Base-by-base conservation (phyloP, 371 early-diverging fungal species). In the Mucor lusitanicus region DNA sequence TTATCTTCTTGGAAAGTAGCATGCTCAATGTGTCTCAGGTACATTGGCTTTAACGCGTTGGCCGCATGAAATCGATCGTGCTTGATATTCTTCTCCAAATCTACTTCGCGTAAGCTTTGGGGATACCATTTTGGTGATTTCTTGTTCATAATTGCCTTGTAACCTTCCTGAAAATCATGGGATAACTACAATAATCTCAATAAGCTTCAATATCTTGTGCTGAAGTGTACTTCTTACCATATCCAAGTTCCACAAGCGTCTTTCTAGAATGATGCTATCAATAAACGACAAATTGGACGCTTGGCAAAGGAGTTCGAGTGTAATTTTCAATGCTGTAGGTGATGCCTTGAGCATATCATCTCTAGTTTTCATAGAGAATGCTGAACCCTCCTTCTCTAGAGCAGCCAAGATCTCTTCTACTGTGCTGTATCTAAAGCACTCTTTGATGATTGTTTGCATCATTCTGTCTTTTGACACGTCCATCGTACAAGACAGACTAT, bases 301-400 rank as follows among this genome's bases (percentile, higher is more conserved):
- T 15, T 74, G 69, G 17, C 93, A 84, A 56, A 95, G 79, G 72
- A 89, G 87, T 64, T 83, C 82, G n/a, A 94, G 78, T 5, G 94
- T 92, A 28, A 94, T 85, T 78, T 93, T 94, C 73, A 95, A 74
- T 59, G 90, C 88, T 11, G 91, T 90, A 0, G 96, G 95, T 11
- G 95, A 94, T 74, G 87, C 75, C n/a, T 55, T 59, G 53, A 75
- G 72, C 46, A 97, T 74, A 12, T 75, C 80, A 4, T 73, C 76
- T 27, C 90, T 68, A 6, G 93, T 90, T 44, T 81, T 42, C 35
- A 55, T 30, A n/a, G 17, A 53, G 17, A 63, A 40, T 1, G 21
- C 11, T 27, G 33, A 56, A 40, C 37, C 54, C 4, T 56, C 39
- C 9, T 55, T 3, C 6, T 60, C 23, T 3, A 59, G 35, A 11